Evolutionary conservation across 495 filamentous ascomycete species (phyloP).

Genomic region (Polyplosphaeria fusca): DNA sequence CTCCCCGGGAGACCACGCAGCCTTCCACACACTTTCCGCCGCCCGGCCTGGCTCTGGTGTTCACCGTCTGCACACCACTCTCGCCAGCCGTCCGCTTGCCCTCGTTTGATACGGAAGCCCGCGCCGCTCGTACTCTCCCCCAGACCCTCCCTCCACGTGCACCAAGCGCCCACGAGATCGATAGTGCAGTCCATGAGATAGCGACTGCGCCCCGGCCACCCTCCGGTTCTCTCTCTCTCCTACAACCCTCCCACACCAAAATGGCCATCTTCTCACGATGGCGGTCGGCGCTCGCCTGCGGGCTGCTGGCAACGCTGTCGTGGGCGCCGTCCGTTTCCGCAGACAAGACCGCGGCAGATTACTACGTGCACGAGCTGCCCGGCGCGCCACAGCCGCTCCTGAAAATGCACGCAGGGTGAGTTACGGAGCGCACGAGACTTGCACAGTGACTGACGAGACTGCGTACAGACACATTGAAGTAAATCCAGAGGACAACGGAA

Average conservation of each 20-base stretch:
- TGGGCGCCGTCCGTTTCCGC: constrained; percentile 33
- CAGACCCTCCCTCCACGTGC: too few relatives aligned
- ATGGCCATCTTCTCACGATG: constrained; percentile 30
- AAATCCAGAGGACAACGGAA: constrained; percentile 75
- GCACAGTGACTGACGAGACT: neutral
- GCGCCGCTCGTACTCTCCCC: too few relatives aligned
- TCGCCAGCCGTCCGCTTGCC: too few relatives aligned
- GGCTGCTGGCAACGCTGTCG: constrained; percentile 22
- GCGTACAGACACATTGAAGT: constrained; percentile 80
- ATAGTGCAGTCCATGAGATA: constrained; percentile 32
- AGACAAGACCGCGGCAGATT: constrained; percentile 73
- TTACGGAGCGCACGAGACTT: too few relatives aligned
- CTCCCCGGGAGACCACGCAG: too few relatives aligned
- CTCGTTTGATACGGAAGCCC: too few relatives aligned
- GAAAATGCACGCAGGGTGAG: constrained; percentile 98
- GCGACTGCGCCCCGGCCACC: constrained; percentile 12
- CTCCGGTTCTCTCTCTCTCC: constrained; percentile 7
- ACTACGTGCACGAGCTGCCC: constrained; percentile 80
- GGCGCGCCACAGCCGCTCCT: constrained; percentile 78
- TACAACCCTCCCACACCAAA: neutral
- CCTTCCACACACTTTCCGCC: too few relatives aligned
- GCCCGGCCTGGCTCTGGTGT: too few relatives aligned
- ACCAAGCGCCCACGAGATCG: too few relatives aligned
- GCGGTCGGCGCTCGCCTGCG: constrained; percentile 27
- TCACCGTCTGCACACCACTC: too few relatives aligned